Percentiles rank a stretch among this genome's conserved stretches.
phyloP scores from a whole-genome alignment of 2,329 filamentous ascomycete genomes.

The Botryotinia convoluta region DNA sequence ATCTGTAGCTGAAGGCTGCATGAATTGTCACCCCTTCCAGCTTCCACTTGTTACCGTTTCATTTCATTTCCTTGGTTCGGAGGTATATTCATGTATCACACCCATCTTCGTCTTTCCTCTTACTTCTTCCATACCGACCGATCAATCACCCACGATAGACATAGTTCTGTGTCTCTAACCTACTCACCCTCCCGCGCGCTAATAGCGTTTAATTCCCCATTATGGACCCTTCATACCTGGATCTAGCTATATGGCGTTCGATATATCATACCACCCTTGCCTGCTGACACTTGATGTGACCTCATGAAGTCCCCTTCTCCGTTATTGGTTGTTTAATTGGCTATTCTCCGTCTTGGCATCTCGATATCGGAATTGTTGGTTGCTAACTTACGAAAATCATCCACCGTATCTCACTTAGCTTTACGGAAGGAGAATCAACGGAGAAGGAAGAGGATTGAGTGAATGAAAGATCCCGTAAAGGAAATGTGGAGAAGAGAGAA shows the following conservation, averaged over 20 bases:
- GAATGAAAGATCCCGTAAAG: neutral
- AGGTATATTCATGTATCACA: conserved; percentile 2
- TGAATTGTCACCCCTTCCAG: neutral
- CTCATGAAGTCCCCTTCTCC: neutral
- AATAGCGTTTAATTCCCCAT: conserved; percentile 21
- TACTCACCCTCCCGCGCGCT: conserved; percentile 18
- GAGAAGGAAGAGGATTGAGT: neutral
- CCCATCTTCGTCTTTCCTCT: neutral
- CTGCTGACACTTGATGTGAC: conserved; percentile 20
- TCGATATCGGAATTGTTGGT: conserved; percentile 13
- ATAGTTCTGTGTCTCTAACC: neutral
- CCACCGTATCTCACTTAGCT: conserved; percentile 3
- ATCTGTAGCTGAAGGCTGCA: conserved; percentile 12
- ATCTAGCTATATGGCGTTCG: conserved; percentile 20
- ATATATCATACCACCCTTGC: conserved; percentile 21
- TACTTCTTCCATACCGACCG: neutral
- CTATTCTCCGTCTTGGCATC: conserved; percentile 17
- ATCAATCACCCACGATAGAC: conserved; percentile 1
- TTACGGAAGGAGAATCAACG: conserved; percentile 8
- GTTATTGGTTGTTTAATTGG: conserved; percentile 10
- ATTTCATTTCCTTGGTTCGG: neutral
- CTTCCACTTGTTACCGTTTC: neutral
- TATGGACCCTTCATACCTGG: conserved; percentile 14
- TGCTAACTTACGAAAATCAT: conserved; percentile 19
- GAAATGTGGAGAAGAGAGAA: conserved; percentile 7